Evolutionary conservation across 192 early-diverging fungal species (phyloP), one percentile per base, ranked within the genome.

Genomic region (Backusella liffmaniae): DNA sequence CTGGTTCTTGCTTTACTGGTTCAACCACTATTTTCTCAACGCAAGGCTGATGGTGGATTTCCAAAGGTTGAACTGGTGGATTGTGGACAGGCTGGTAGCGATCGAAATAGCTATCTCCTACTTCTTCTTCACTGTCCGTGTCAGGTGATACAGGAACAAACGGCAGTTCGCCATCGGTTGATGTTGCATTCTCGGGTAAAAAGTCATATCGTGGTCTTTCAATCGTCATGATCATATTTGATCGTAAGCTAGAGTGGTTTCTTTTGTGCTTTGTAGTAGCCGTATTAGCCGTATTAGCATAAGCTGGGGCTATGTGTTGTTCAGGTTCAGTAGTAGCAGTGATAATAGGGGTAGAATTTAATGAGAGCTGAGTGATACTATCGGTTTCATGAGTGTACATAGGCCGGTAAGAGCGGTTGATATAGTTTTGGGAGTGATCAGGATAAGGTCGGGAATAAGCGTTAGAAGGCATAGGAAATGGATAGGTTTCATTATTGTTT

Each of bases 101-200:
- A 9, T 29, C 56, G 12, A 62, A 62, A 62, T 62, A 62, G 12
- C 23, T 10, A 3, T 29, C 56, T 39, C 37, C 37, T 1, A 1
- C 18, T 6, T 70, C 69, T 32, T 71, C 44, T 30, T 71, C 70
- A 8, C 44, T 49, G 26, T 71, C 70, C 0, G 42, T 71, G 30
- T 71, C 70, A 34, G 70, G 70, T 44, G 70, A 71, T 29, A 71
- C 70, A 36, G 70, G 70, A 4, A 71, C 39, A 71, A 71, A 71
- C 21, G 42, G 42, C 41, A 49, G 13, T 30, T 44, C 44, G 6
- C 44, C 67, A 26, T 69, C 70, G 26, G 41, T 44, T 15, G 39
- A 18, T 39, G 34, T 13, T 23, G 34, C 67, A 69, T 62, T 62
- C 56, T 62, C 56, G 56, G 56, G 56, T 29, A 62, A 13, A 62